phyloP scores from a whole-genome alignment of 2,329 filamentous ascomycete genomes.

The Paecilomyces dactylethromorphus region DNA sequence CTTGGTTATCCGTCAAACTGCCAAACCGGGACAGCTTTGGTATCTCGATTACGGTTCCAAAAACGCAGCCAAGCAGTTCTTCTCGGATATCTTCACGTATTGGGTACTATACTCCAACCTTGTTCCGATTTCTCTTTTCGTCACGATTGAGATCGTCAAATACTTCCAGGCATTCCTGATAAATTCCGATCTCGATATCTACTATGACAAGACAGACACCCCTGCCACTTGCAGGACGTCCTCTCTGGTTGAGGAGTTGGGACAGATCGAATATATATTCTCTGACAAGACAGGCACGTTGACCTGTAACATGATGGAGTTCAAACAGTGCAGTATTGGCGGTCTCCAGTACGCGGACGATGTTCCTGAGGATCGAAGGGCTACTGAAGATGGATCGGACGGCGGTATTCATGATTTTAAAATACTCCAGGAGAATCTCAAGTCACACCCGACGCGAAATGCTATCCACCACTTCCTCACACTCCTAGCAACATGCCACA shows the following conservation, averaged over 20 bases:
- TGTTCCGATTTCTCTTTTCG: conserved; percentile 95
- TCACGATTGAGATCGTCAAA: conserved; percentile 95
- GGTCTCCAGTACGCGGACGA: conserved; percentile 92
- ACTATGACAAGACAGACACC: conserved; percentile 91
- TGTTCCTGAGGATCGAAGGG: conserved; percentile 81
- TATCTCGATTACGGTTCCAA: conserved; percentile 67
- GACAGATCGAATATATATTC: conserved; percentile 98
- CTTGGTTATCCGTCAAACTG: conserved; percentile 66
- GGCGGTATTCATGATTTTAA: conserved; percentile 81
- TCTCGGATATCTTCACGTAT: conserved; percentile 92
- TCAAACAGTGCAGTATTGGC: conserved; percentile 87
- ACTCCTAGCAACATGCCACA: conserved; percentile 85
- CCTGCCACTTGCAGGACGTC: conserved; percentile 94
- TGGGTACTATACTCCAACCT: conserved; percentile 97
- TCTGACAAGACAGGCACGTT: conserved; percentile 96
- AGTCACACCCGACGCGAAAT: conserved; percentile 51
- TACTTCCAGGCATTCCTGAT: conserved; percentile 98
- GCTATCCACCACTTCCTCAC: conserved; percentile 78
- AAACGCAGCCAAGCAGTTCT: conserved; percentile 71
- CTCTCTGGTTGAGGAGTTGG: conserved; percentile 90
- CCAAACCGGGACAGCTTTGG: conserved; percentile 47
- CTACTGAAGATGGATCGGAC: conserved; percentile 69
- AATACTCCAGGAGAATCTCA: conserved; percentile 62
- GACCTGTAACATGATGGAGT: conserved; percentile 99
- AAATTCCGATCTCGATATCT: conserved; percentile 95